Evolutionary conservation across 2,329 filamentous ascomycete genomes (phyloP).

Genomic region (Knufia petricola): DNA sequence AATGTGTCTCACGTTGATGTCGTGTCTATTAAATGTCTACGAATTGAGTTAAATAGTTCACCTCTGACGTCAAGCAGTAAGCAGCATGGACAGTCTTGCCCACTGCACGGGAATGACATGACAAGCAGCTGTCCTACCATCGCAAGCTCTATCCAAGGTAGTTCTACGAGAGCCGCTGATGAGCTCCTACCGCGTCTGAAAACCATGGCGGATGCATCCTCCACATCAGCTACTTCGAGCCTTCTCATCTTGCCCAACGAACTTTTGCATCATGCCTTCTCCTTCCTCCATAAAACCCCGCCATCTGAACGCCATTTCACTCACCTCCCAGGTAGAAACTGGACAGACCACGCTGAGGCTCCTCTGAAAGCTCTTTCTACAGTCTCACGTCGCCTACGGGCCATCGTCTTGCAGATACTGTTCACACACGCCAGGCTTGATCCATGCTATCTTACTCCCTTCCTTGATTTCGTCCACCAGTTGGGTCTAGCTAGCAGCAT

Average conservation of each 20-base stretch:
- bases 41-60: too few species aligned
- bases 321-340: conserved; percentile 39
- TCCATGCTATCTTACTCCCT: conserved; percentile 27
- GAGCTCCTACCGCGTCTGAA: neutral
- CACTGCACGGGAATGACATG: neutral
- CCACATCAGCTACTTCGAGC: neutral
- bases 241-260: conserved; percentile 47
- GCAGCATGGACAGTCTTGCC: neutral
- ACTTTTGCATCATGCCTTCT: conserved; percentile 49
- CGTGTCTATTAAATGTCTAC: too few species aligned
- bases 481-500: conserved; percentile 32
- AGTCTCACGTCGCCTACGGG: conserved; percentile 46
- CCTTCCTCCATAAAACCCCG: conserved; percentile 42
- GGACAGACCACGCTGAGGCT: conserved; percentile 33
- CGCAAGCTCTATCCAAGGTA: neutral
- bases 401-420: conserved; percentile 43
- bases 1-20: too few species aligned
- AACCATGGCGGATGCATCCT: too few species aligned
- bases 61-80: too few species aligned
- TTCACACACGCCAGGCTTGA: conserved; percentile 46
- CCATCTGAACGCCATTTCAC: conserved; percentile 42
- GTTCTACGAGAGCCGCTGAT: neutral
- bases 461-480: conserved; percentile 31
- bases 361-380: conserved; percentile 48
- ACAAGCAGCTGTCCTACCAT: neutral